Base-by-base conservation (phyloP, 2,329 filamentous ascomycete species). In the Botrytis elliptica region DNA sequence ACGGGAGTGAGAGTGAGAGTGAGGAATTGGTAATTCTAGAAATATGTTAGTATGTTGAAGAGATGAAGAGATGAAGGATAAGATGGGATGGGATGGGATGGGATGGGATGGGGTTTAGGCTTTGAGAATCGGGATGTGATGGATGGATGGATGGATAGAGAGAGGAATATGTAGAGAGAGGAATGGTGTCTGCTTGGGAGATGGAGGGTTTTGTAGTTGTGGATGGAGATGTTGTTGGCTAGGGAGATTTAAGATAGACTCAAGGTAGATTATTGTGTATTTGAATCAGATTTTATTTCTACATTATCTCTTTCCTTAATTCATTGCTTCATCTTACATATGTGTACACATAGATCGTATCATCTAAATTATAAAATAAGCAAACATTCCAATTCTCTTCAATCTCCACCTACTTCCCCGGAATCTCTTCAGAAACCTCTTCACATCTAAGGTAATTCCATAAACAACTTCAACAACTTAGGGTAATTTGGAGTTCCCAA, bases 401-500 rank as follows among this genome's bases (percentile, higher is more conserved):
- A 57, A 29, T 29, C 0, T 0, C 14, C 14, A 55, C 1, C 25
- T 6, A n/a, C 5, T 16, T 55, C 12, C 12, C 52, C 25, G 2
- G 1, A 18, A 7, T 7, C 25, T 12, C 25, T 4, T 10, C 4
- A 6, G 1, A 40, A 10, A 66, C 22, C 46, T 52, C 10, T 49
- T 25, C 7, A 22, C 8, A 1, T n/a, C 38, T 75, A 79, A 70
- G 77, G 77, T 57, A 79, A 71, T 25, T 46, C 40, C 74, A 79
- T 67, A 69, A 79, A 79, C 36, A 78, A 70, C 22, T 68, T 70
- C 75, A 74, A 73, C 77, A 79, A 78, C 77, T 78, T 78, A 0
- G 77, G 76, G 62, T 78, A 79, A 66, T 78, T 77, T 52, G 78
- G 77, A 12, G 78, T 78, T 9, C 78, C 78, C 38, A 79, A 46